Evolutionary conservation across 768 basidiomycete genomes (phyloP).

Genomic region (Lactifluus volemus): DNA sequence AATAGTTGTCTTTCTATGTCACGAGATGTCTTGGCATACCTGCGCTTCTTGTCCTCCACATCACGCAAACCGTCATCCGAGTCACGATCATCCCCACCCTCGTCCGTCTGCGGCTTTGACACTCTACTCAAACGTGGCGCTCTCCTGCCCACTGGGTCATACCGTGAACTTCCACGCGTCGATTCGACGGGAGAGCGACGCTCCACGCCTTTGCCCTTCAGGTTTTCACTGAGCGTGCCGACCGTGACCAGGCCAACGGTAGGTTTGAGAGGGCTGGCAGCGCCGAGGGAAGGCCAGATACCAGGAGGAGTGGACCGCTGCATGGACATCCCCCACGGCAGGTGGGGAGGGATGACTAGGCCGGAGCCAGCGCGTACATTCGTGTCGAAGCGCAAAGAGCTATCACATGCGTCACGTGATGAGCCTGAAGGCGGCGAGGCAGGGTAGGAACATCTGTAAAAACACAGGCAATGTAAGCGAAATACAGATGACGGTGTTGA

Average conservation of each 20-base stretch:
- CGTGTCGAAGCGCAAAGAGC: background rate
- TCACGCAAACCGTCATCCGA: slow-evolving; percentile 13
- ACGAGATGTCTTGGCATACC: slow-evolving; percentile 16
- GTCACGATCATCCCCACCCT: slow-evolving; percentile 16
- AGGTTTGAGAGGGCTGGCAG: background rate
- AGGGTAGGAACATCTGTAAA: background rate
- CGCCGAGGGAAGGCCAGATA: slow-evolving; percentile 7
- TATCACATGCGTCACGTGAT: background rate
- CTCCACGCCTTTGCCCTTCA: background rate
- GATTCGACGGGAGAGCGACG: slow-evolving; percentile 12
- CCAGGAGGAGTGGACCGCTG: slow-evolving; percentile 1
- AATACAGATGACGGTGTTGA: background rate
- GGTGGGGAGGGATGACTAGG: background rate
- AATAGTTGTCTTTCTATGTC: slow-evolving; percentile 15
- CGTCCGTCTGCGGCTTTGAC: slow-evolving; percentile 7
- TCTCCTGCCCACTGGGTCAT: slow-evolving; percentile 4
- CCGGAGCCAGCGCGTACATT: background rate
- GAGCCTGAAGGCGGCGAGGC: slow-evolving; percentile 1
- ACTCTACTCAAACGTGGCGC: background rate
- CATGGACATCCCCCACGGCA: background rate
- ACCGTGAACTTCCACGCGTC: slow-evolving; percentile 6
- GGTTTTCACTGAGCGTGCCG: background rate
- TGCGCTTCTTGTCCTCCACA: slow-evolving; percentile 14
- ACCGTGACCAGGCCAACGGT: background rate
- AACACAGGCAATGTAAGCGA: background rate